Base-by-base conservation (phyloP, 2,329 filamentous ascomycete species). In the Colletotrichum sp. region DNA sequence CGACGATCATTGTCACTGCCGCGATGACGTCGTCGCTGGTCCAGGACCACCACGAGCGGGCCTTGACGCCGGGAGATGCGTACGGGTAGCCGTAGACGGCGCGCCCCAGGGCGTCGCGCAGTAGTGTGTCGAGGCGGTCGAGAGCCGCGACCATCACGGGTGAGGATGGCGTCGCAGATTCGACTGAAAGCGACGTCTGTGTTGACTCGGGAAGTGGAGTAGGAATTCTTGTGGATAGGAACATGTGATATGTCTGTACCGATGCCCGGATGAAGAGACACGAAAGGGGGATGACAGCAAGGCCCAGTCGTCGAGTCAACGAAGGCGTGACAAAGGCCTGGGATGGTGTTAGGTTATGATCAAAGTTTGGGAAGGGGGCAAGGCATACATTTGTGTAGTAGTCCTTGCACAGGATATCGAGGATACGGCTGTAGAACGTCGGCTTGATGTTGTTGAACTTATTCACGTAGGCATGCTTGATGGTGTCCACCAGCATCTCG, bases 361-460 rank as follows among this genome's bases (percentile, higher is more conserved):
- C 13, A 10, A 26, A 28, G 61, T 34, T 34, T 21, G 32, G 61
- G 32, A 21, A 36, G n/a, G 8, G 16, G 38, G 57, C 15, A 30
- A 18, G 21, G 34, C 92, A 85, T 82, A 94, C 94, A 82, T 98
- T 96, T 1, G 96, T 96, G 83, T 99, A 99, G 85, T 99, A 99
- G 83, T 99, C 97, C 84, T 99, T 99, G 79, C 96, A 96, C 9
- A 99, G 87, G 6, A 99, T 95, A 82, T 99, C 98, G 18, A 99
- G 90, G 82, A 97, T 98, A 28, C 96, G 92, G 68, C 92, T 91
- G 83, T 99, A 99, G 72, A 99, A 94, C 8, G 91, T 92, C 5
- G 97, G 97, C 78, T 97, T 96, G 79, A 96, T 96, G 80, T 98
- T 98, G 88, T 99, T 99, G 87, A 99, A 99, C 83, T 99, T 99